These are phyloP conservation scores for Wickerhamiella nectarea DNA, from an alignment of 805 yeast genomes.

Conservation along the genomic window DNA sequence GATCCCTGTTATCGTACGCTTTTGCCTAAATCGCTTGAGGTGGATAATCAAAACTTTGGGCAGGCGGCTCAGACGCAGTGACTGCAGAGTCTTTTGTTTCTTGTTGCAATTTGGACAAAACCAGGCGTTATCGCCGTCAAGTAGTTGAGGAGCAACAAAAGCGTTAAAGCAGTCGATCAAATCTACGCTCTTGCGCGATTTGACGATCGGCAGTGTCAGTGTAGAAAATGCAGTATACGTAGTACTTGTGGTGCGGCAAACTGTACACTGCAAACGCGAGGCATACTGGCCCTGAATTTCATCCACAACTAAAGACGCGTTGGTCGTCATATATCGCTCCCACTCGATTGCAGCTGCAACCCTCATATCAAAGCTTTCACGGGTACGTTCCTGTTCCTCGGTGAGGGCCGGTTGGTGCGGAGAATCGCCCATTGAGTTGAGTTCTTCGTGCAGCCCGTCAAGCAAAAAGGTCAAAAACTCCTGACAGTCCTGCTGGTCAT, in stretches of 20 bases:
- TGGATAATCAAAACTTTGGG: constrained; percentile 75
- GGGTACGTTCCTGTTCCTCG: constrained; percentile 52
- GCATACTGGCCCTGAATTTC: constrained; percentile 80
- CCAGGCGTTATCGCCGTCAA: constrained; percentile 77
- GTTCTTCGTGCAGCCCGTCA: constrained; percentile 72
- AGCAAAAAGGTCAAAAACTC: constrained; percentile 65
- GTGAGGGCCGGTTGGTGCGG: constrained; percentile 45
- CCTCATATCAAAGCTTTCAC: constrained; percentile 64
- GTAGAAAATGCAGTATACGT: constrained; percentile 75
- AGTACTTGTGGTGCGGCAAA: constrained; percentile 65
- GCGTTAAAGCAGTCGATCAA: constrained; percentile 60
- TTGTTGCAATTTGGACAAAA: constrained; percentile 60
- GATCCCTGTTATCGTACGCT: constrained; percentile 19
- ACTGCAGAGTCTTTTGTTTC: constrained; percentile 52
- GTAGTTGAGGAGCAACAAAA: constrained; percentile 58
- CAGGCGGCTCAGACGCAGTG: constrained; percentile 56
- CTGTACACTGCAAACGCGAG: constrained; percentile 60
- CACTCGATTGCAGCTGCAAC: constrained; percentile 81
- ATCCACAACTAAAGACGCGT: constrained; percentile 68
- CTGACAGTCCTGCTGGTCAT: constrained; percentile 74
- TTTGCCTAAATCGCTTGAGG: constrained; percentile 63
- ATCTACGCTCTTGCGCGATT: constrained; percentile 21
- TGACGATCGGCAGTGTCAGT: constrained; percentile 55
- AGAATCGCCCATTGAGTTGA: constrained; percentile 49
- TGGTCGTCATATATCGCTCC: constrained; percentile 72